These are phyloP conservation scores for Geosmithia putterillii DNA, from an alignment of 2,329 filamentous ascomycete species.

Conservation along the genomic window DNA sequence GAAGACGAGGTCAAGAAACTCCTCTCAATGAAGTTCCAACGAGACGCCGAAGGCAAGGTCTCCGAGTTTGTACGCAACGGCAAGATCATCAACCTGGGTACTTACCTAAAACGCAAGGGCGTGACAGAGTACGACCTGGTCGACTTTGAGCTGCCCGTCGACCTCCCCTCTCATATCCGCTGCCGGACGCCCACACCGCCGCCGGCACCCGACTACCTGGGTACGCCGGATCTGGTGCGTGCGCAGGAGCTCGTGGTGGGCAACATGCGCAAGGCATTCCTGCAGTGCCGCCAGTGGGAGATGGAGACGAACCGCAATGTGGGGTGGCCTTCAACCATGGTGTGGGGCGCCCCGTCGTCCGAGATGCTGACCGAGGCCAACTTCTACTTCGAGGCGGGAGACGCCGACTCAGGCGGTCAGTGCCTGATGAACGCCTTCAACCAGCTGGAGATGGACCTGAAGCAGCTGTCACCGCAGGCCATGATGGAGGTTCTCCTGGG, in stretches of 20 bases:
- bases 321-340: conserved; percentile 27
- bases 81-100: conserved; percentile 36
- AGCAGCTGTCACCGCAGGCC: conserved; percentile 27
- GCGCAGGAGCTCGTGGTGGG: conserved; percentile 29
- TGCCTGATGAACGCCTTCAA: conserved; percentile 29
- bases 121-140: conserved; percentile 39
- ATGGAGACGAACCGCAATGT: conserved; percentile 22
- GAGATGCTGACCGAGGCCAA: conserved; percentile 30
- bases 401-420: conserved; percentile 25
- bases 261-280: conserved; percentile 30
- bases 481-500: conserved; percentile 29
- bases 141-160: conserved; percentile 28
- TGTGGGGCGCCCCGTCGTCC: conserved; percentile 30
- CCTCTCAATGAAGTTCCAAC: conserved; percentile 38
- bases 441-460: conserved; percentile 27
- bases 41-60: conserved; percentile 38
- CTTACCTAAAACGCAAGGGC: conserved; percentile 39
- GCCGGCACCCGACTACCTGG: conserved; percentile 25
- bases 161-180: conserved; percentile 28
- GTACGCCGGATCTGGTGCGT: conserved; percentile 27
- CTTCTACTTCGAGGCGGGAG: conserved; percentile 25
- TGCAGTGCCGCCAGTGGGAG: conserved; percentile 30
- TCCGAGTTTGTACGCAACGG: conserved; percentile 41
- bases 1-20: conserved; percentile 38
- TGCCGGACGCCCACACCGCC: conserved; percentile 32